Conservation (phyloP, 2,329 filamentous ascomycete species). For the Ilyonectria destructans region DNA sequence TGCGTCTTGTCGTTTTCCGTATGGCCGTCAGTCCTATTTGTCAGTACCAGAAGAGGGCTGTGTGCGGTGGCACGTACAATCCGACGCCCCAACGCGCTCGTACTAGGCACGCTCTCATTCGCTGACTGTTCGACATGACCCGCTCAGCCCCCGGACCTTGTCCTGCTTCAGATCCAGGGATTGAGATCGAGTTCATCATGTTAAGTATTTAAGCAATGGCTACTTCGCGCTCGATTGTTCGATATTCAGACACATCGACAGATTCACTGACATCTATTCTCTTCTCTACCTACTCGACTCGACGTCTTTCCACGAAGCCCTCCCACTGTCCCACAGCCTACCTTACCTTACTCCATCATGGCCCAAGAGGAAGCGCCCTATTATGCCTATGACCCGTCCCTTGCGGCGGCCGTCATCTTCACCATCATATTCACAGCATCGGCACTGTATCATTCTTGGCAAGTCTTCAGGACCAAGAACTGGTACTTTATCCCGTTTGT, state of each 20-base stretch:
- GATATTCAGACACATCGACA: neutral
- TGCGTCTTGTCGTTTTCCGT: too few relatives aligned
- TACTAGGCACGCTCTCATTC: too few relatives aligned
- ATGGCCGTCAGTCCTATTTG: too few relatives aligned
- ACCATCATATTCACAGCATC: conserved; percentile 55
- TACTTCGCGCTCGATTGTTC: neutral
- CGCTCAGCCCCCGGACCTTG: neutral
- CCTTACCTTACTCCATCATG: conserved; percentile 7
- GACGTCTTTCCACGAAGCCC: neutral
- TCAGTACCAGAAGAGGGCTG: too few relatives aligned
- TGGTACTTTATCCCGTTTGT: conserved; percentile 68
- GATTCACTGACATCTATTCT: neutral
- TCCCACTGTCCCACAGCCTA: neutral
- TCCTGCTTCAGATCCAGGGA: neutral
- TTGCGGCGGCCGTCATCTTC: conserved; percentile 59
- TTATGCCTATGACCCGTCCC: conserved; percentile 64
- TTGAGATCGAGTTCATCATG: neutral
- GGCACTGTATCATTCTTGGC: conserved; percentile 56
- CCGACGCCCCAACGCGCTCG: too few relatives aligned
- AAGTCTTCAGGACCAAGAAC: conserved; percentile 57
- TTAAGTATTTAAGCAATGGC: neutral
- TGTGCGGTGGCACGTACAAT: too few relatives aligned
- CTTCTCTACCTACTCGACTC: neutral
- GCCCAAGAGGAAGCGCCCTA: neutral
- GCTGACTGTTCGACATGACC: too few relatives aligned